Percentiles rank a stretch among this genome's conserved stretches.
Conservation (phyloP, 352 stramenopile species). For the Globisporangium canariense region DNA sequence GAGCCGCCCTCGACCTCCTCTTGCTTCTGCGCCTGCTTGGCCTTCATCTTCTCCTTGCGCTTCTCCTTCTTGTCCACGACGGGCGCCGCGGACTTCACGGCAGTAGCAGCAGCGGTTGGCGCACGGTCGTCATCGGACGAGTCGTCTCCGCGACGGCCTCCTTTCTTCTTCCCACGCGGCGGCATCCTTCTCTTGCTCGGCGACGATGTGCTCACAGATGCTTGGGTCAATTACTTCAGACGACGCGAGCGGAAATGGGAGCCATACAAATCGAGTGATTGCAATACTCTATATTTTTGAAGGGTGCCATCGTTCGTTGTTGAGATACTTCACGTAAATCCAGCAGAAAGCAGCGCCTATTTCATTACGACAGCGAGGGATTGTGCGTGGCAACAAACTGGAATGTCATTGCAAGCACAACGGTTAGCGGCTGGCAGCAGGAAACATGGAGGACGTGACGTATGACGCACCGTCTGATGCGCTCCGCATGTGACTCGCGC, state of each 20-base stretch:
- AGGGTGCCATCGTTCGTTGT: too few species aligned
- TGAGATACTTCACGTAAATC: too few species aligned
- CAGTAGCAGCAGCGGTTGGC: slow-evolving; percentile 16
- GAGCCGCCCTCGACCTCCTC: slow-evolving; percentile 42
- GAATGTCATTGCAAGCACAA: slow-evolving; percentile 9
- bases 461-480: slow-evolving; percentile 51
- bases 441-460: neutral
- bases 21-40: slow-evolving; percentile 51
- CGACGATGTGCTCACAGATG: too few species aligned
- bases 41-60: slow-evolving; percentile 75
- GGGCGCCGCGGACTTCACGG: slow-evolving; percentile 19
- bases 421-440: neutral
- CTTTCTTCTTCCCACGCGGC: slow-evolving; percentile 76
- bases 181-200: slow-evolving; percentile 34
- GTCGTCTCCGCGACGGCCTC: slow-evolving; percentile 61
- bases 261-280: slow-evolving; percentile 7
- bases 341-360: too few species aligned
- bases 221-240: neutral
- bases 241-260: slow-evolving; percentile 5
- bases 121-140: slow-evolving; percentile 65
- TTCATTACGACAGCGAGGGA: slow-evolving; percentile 23
- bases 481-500: slow-evolving; percentile 47
- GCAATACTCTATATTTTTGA: too few species aligned
- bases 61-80: slow-evolving; percentile 70
- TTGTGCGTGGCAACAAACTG: slow-evolving; percentile 47